Base-by-base conservation (phyloP, 75 land plant species). In the Cryptomeria japonica region DNA sequence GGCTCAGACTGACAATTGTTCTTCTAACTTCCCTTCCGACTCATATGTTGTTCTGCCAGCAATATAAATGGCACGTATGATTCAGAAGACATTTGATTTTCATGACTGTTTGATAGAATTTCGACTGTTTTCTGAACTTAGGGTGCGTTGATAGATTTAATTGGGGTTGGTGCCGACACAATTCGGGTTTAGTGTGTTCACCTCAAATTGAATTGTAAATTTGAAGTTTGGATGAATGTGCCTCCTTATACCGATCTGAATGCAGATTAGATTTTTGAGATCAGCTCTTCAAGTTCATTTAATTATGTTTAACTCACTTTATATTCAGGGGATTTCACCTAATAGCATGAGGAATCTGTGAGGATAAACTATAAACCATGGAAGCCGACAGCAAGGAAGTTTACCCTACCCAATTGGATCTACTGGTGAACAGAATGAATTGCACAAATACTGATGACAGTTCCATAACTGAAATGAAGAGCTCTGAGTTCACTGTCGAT, bases 371-470 rank as follows among this genome's bases (percentile, higher is more conserved):
- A 28, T 64, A 1, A 64, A 25, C 31, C 31, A 64, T 64, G 28
- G 28, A 25, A 64, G n/a, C 70, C n/a, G 28, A 64, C n/a, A 64
- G n/a, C n/a, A 64, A 64, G 31, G 28, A 28, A 8, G 28, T 64
- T 22, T 64, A 64, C 28, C n/a, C 70, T 5, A 64, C n/a, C n/a
- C 70, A 64, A 1, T 28, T 22, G 89, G 83, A 19, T 78, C 56
- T 13, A 87, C 80, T 36, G 93, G 79, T 36, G 89, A 18, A 86
- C 58, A 55, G 37, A 25, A 28, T 75, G 25, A 56, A 34, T 31
- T 37, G 7, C 55, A 11, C 41, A 32, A 36, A 39, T 3, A 2
- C 32, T 14, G 39, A 42, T 86, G 85, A 86, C 58, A 90, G 53
- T 9, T 73, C 85, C 28, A 37, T 83, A 61, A 85, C 89, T 5